A percentile compares a stretch with the other conserved stretches of the same genome.
These are phyloP conservation scores for sunflower (Helianthus annuus) DNA, from an alignment of 129 eudicot genomes.

Conservation along the genomic window DNA sequence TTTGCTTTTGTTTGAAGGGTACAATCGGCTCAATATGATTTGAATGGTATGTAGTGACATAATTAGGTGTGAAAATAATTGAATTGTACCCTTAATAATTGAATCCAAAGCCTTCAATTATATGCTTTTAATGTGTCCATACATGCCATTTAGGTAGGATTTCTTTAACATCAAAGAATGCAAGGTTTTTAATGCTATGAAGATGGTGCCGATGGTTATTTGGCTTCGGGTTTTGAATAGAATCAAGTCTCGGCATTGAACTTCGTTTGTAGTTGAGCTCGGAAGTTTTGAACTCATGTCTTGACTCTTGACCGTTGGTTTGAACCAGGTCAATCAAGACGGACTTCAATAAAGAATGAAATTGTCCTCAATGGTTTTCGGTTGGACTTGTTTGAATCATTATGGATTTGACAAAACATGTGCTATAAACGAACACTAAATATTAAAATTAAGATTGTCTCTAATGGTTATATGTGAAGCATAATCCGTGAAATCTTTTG, in stretches of 20 bases:
- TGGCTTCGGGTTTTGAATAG: background rate
- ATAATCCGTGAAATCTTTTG: too few species aligned
- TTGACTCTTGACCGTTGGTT: too few species aligned
- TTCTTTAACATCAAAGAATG: slow-evolving; percentile 10
- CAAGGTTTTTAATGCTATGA: slow-evolving; percentile 6
- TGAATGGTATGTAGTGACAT: slow-evolving; percentile 26
- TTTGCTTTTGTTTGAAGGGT: slow-evolving; percentile 27
- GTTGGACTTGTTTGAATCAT: too few species aligned
- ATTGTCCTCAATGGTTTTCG: too few species aligned
- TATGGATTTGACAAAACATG: too few species aligned
- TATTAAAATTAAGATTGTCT: too few species aligned
- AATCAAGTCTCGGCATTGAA: background rate
- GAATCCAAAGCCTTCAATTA: slow-evolving; percentile 25
- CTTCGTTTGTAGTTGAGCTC: too few species aligned
- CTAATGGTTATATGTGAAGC: too few species aligned
- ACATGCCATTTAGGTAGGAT: slow-evolving; percentile 19
- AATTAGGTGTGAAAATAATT: slow-evolving; percentile 23
- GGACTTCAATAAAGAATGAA: too few species aligned
- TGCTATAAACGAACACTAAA: too few species aligned
- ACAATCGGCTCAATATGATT: slow-evolving; percentile 26
- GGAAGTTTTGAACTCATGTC: too few species aligned
- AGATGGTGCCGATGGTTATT: background rate
- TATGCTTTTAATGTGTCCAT: slow-evolving; percentile 17
- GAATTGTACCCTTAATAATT: slow-evolving; percentile 32
- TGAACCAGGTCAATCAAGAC: too few species aligned